These are phyloP conservation scores for Tuber aestivum DNA, from an alignment of 495 filamentous ascomycete species.

Conservation along the genomic window DNA sequence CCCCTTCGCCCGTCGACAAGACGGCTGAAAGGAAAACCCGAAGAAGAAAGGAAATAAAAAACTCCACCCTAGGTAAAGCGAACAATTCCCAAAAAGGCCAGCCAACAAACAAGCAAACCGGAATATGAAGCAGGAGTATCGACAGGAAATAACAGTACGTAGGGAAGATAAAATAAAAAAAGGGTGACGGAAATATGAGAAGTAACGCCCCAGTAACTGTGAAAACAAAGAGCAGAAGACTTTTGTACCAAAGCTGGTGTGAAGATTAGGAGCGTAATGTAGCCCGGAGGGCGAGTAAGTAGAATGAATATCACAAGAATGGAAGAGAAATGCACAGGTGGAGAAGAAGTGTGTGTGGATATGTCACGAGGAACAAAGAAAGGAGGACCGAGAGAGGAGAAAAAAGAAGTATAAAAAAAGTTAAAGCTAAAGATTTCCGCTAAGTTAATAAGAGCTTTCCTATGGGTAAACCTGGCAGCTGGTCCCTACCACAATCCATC, in stretches of 20 bases:
- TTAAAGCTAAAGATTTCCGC: background rate
- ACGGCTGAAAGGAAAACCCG: conserved; percentile 10
- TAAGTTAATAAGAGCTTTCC: conserved; percentile 14
- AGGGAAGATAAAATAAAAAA: background rate
- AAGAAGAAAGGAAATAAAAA: background rate
- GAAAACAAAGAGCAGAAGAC: background rate
- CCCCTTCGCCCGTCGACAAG: conserved; percentile 5
- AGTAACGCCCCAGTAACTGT: background rate
- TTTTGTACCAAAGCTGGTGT: background rate
- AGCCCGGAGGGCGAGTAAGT: background rate
- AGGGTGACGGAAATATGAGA: background rate
- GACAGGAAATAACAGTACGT: background rate
- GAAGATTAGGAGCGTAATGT: background rate
- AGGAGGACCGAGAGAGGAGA: background rate
- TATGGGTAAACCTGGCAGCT: conserved; percentile 1
- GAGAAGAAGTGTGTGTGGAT: background rate
- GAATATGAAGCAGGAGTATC: background rate
- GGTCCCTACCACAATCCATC: background rate
- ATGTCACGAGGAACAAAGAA: background rate
- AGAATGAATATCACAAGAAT: conserved; percentile 3
- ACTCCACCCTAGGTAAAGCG: background rate
- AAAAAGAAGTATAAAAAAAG: conserved; percentile 7
- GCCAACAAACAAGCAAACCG: background rate
- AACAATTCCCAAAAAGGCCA: background rate
- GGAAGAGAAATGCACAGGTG: background rate